Base-by-base conservation (phyloP, 2,329 filamentous ascomycete genomes). In the Epichloe amarillans region DNA sequence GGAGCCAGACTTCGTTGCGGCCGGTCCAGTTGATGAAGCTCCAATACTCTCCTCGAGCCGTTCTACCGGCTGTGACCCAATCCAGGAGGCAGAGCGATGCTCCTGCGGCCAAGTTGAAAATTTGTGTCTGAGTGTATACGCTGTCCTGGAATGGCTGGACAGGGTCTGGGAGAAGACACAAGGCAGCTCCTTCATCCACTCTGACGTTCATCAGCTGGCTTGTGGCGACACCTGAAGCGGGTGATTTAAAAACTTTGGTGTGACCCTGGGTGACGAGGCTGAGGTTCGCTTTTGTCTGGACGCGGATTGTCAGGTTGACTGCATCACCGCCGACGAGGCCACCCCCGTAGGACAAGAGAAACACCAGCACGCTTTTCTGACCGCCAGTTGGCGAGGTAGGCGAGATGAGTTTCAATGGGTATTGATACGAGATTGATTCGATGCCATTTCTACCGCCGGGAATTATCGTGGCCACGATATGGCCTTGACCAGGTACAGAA, bases 241-340 rank as follows among this genome's bases (percentile, higher is more conserved):
- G 66, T 1, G 88, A 86, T 64, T 93, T 95, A 77, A 95, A 97
- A 59, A 98, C 82, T 70, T 97, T 98, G 53, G 93, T 97, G 68
- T 89, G 88, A 49, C 91, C 91, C 71, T 83, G 80, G 0, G 80
- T 84, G 53, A 79, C 77, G 37, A 83, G 69, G 58, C 74, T 80
- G 50, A 96, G 77, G 53, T 81, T 83, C 4, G 88, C 83, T 2
- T 71, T 68, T 3, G 73, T 58, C 11, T 79, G 77, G 46, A 95
- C 72, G 10, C 76, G 74, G 54, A 95, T 77, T 19, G 73, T 72
- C 26, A 98, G 77, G 60, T 83, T 74, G 64, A 97, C 84, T 56
- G 79, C 74, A 66, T 98, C 93, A 41, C 90, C 89, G 12, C 85
- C 87, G 2, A 98, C 86, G 14, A 98, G 79, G 2, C 93, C 93